Conservation (phyloP, 2,329 filamentous ascomycete genomes). For the Penicillium sclerotigenum region DNA sequence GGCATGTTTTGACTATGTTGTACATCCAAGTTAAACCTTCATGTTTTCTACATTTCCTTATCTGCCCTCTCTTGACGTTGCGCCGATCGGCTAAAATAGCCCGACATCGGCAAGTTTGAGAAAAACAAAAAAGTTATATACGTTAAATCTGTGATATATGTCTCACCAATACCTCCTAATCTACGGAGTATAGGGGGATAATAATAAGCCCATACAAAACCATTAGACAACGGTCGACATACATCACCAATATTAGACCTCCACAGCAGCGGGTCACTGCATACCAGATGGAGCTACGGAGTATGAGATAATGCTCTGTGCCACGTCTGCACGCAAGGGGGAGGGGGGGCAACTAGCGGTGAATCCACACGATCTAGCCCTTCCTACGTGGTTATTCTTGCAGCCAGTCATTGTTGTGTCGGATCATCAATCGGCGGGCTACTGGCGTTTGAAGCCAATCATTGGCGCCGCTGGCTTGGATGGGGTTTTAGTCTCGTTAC, state of each 20-base stretch:
- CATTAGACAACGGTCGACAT: not conserved
- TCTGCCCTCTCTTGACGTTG: constrained; percentile 1
- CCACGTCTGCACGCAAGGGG: constrained; percentile 24
- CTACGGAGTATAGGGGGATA: not conserved
- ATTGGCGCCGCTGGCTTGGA: not conserved
- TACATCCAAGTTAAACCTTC: not conserved
- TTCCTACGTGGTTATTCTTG: constrained; percentile 23
- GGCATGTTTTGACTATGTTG: constrained; percentile 2
- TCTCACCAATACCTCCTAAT: not conserved
- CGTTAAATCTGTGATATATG: too few relatives aligned
- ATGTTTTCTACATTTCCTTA: not conserved
- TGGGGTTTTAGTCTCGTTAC: constrained; percentile 19
- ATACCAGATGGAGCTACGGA: constrained; percentile 1
- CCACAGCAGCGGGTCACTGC: not conserved
- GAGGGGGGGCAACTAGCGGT: constrained; percentile 25
- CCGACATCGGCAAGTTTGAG: constrained; percentile 1
- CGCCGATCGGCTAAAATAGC: not conserved
- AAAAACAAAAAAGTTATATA: not conserved
- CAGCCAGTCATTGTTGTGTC: constrained; percentile 26
- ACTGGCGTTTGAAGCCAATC: constrained; percentile 13
- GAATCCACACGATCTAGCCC: constrained; percentile 26
- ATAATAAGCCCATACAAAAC: not conserved
- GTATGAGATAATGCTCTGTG: constrained; percentile 8
- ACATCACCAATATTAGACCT: not conserved
- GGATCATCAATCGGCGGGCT: constrained; percentile 28